Evolutionary conservation across 1,284 basidiomycete genomes (phyloP), one percentile per base, ranked within the genome.

Genomic region (Trichosporon ovoides): DNA sequence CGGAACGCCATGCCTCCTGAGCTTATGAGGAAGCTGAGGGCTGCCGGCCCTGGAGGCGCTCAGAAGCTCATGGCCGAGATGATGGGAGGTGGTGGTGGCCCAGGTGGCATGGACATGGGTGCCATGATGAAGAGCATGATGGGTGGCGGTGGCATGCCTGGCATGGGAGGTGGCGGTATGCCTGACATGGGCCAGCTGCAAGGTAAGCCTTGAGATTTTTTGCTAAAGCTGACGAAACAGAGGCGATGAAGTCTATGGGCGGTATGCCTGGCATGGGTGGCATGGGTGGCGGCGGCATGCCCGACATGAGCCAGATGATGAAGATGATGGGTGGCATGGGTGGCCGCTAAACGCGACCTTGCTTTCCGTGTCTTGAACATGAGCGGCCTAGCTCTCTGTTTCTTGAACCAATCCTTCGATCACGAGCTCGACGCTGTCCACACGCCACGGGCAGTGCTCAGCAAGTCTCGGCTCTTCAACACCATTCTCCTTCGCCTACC

Each of bases 61-160:
- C 88, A 92, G 71, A 91, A 93, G 74, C 92, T 94, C 88, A 89
- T 95, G 88, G 89, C 88, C 73, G 88, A 91, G 24, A 90, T 93
- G 87, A 92, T 94, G 90, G 88, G 89, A 66, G 87, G 88, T 7
- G 40, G 65, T 31, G 61, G 60, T 46, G 69, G 40, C 58, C 59
- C 11, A 11, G 66, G 66, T 9, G 69, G 89, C 67, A 89, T 88
- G 66, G 87, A 87, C 19, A 86, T 90, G 70, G 85, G 88, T n/a
- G 57, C 64, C 14, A 79, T 80, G 77, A 79, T 80, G 77, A 65
- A 66, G 53, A 62, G 59, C 34, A 73, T 74, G 68, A 73, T 76
- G 68, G 75, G 75, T 53, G 75, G 74, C 11, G 77, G 68, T 7
- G 74, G 72, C 11, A 46, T 46, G 40, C 40, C 40, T 7, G 40